Conservation (phyloP, 768 basidiomycete species). For the Lanmaoa rubissima region DNA sequence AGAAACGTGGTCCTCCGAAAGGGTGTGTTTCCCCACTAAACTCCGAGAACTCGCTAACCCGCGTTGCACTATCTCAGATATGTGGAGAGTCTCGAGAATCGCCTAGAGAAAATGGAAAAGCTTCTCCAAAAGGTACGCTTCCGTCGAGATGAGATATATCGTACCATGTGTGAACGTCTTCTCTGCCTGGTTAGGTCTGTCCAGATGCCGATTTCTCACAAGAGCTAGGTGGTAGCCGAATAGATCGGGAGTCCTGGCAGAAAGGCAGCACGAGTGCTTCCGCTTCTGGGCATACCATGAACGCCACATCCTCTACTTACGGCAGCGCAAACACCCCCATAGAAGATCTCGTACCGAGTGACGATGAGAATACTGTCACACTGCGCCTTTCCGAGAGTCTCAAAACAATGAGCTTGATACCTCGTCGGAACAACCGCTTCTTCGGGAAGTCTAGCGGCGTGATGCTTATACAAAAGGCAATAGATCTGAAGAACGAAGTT, state of each 20-base stretch:
- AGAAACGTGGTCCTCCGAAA: slow-evolving; percentile 43
- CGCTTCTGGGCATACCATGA: slow-evolving; percentile 14
- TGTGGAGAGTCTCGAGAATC: slow-evolving; percentile 59
- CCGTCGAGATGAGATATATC: neutral
- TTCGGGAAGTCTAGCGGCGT: slow-evolving; percentile 43
- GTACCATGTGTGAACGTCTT: slow-evolving; percentile 1
- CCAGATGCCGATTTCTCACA: slow-evolving; percentile 61
- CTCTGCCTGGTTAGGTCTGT: slow-evolving; percentile 47
- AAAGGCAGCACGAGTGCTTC: slow-evolving; percentile 13
- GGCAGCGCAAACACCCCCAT: slow-evolving; percentile 1
- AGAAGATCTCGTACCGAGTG: slow-evolving; percentile 27
- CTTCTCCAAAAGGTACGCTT: slow-evolving; percentile 49
- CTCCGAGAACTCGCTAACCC: neutral
- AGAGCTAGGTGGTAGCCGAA: slow-evolving; percentile 46
- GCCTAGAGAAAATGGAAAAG: slow-evolving; percentile 64
- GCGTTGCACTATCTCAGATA: slow-evolving; percentile 39
- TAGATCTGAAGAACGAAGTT: slow-evolving; percentile 58
- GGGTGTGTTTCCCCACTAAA: slow-evolving; percentile 21
- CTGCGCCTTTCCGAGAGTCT: slow-evolving; percentile 26
- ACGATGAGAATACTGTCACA: slow-evolving; percentile 27
- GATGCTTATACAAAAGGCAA: slow-evolving; percentile 44
- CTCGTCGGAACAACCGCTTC: slow-evolving; percentile 23
- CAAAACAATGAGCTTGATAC: slow-evolving; percentile 18
- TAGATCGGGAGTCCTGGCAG: slow-evolving; percentile 41
- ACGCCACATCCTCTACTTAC: slow-evolving; percentile 10